phyloP scores from a whole-genome alignment of 208 protist species.

The Leptomonas pyrrhocoris region DNA sequence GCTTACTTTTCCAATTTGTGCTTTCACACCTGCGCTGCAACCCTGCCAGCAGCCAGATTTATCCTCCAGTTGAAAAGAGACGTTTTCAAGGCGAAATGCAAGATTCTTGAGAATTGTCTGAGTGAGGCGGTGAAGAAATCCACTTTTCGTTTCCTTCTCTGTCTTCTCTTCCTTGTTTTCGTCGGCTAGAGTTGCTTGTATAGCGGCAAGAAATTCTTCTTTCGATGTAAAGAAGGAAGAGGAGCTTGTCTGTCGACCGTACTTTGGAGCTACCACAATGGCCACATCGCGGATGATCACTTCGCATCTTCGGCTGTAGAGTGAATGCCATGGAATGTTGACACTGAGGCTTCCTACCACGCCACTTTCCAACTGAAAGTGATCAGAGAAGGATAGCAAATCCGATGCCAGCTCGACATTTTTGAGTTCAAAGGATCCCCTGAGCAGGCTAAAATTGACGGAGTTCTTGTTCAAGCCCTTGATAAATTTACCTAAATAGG shows the following conservation, averaged over 20 bases:
- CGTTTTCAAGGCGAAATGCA: conserved; percentile 48
- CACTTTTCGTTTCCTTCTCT: conserved; percentile 24
- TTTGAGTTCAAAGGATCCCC: conserved; percentile 61
- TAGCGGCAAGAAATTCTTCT: conserved; percentile 20
- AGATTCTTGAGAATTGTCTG: conserved; percentile 71
- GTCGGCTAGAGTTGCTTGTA: conserved; percentile 10
- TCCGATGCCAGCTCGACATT: conserved; percentile 58
- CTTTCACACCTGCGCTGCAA: conserved; percentile 14
- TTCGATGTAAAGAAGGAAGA: conserved; percentile 25
- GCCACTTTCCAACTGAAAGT: conserved; percentile 40
- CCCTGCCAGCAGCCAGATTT: conserved; percentile 40
- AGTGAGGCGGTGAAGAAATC: conserved; percentile 58
- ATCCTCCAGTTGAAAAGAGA: conserved; percentile 50
- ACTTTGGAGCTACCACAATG: conserved; percentile 38
- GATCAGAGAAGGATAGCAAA: conserved; percentile 35
- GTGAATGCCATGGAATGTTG: conserved; percentile 57
- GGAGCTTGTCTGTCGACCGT: conserved; percentile 1
- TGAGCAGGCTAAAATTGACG: conserved; percentile 62
- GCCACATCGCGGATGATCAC: conserved; percentile 49
- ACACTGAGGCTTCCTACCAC: conserved; percentile 53
- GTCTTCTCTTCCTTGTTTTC: conserved; percentile 23
- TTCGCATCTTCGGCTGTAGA: conserved; percentile 66
- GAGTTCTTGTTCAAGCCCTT: conserved; percentile 61
- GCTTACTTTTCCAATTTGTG: conserved; percentile 27
- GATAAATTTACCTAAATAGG: conserved; percentile 67